Evolutionary conservation across 768 basidiomycete genomes (phyloP), one percentile per base, ranked within the genome.

Genomic region (Tulasnella sp.): DNA sequence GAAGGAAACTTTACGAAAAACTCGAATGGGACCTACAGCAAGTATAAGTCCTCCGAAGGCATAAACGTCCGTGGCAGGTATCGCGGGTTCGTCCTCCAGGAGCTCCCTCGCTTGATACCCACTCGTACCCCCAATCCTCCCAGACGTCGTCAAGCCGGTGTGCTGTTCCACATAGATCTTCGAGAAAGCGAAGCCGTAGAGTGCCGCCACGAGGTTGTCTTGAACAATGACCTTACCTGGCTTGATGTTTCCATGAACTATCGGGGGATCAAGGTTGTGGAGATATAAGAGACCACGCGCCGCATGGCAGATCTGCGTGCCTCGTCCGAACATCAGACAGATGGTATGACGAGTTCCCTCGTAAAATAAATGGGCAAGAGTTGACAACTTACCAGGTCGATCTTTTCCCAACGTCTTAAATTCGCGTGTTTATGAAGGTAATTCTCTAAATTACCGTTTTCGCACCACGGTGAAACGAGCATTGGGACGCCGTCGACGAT

Each of bases 161-260:
- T 4, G 14, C 34, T 24, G 40, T 3, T 11, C 40, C 40, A 41
- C 40, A 3, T 22, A 3, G 7, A 75, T 75, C 41, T 48, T 41
- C 34, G 74, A 37, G 34, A 46, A 1, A 22, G 12, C 74, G 22
- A 75, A 75, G 40, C 24, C 74, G n/a, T 22, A 44, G 40, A 75
- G 41, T 12, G 12, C 74, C 18, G 74, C 40, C 3, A 37, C 37
- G 1, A 41, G 41, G 14, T 48, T 42, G 74, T 75, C 74, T 48
- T 75, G 41, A 16, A 75, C 40, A 16, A 75, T 22, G 28, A 75
- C 40, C 3, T 75, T 75, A 6, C 24, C 74, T 4, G 74, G 74
- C 24, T 46, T 75, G 74, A 75, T 46, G 41, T 75, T 8, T 16
- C 74, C 74, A 12, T 75, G 74, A 24, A 75, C 41, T 20, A 75